A percentile compares a stretch with the other conserved stretches of the same genome.
Conservation (phyloP, 139 green algal species). For the Parachlorella kessleri region DNA sequence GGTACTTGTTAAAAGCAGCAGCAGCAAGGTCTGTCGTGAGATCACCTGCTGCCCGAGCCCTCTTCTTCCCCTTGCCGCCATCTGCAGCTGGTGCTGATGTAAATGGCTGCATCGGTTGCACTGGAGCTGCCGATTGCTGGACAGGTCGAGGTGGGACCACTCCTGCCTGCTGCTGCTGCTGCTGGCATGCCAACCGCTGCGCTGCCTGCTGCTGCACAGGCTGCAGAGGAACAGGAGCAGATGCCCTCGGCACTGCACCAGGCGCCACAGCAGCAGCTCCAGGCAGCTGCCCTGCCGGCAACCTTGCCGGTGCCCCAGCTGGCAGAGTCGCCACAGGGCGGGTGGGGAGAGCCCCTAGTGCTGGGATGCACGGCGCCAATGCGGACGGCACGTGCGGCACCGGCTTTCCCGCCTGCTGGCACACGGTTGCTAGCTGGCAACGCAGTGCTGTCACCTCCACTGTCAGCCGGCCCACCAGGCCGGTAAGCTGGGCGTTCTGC, state of each 20-base stretch:
- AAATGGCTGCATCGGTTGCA: not conserved
- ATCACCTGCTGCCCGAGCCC: not conserved
- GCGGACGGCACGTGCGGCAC: not conserved
- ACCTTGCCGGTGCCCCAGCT: not conserved
- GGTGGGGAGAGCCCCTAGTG: too few relatives aligned
- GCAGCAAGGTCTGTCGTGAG: too few relatives aligned
- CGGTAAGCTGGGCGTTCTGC: slow-evolving; percentile 49
- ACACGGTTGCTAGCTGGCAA: slow-evolving; percentile 46
- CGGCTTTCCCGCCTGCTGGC: slow-evolving; percentile 10
- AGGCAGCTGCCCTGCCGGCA: not conserved
- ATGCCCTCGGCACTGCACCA: not conserved
- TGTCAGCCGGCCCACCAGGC: slow-evolving; percentile 53
- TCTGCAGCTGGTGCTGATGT: slow-evolving; percentile 3
- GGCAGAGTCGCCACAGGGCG: too few relatives aligned
- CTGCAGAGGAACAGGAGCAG: too few relatives aligned
- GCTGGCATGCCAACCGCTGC: not conserved
- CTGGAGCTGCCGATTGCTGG: not conserved
- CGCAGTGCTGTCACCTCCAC: slow-evolving; percentile 66
- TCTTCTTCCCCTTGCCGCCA: not conserved
- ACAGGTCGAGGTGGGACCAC: not conserved
- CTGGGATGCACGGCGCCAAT: too few relatives aligned
- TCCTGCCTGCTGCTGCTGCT: not conserved
- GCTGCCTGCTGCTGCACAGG: not conserved
- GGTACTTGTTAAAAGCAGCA: too few relatives aligned
- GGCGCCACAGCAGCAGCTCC: not conserved